Evolutionary conservation across 1,139 yeast genomes (phyloP), one percentile per base, ranked within the genome.

Genomic region (Blastobotrys aristatus): DNA sequence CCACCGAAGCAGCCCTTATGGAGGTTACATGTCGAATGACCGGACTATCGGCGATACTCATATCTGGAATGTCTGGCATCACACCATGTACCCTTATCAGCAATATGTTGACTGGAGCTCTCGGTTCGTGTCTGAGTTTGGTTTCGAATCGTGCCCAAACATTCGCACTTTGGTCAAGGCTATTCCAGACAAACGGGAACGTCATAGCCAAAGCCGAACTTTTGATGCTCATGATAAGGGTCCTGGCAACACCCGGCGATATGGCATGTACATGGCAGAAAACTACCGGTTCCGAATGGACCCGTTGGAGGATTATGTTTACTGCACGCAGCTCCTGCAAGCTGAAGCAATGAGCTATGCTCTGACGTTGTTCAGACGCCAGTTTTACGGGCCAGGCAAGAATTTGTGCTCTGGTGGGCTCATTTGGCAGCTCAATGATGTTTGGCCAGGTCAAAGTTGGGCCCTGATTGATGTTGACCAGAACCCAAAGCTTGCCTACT

Each of bases 1-100:
- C 51, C 71, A 68, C 45, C 65, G 63, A 11, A 73, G 76, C 4
- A 70, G 74, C 13, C 78, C 78, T 0, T 73, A 67, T 58, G 70
- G 74, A 2, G 73, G 73, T 3, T 50, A 55, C 17, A 56, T 52
- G 7, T 60, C 75, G n/a, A 55, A 62, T 7, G 74, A 71, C 52
- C 57, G 60, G 13, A 67, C 69, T 0, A 55, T 66, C 20, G 78
- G 78, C 1, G 78, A 74, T 54, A 57, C 71, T n/a, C 78, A 74
- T 54, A 75, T 72, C 53, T 74, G 78, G 78, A 69, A 73, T 50
- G 74, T 74, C 3, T 73, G 77, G 77, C 77, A 74, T 49, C 76
- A 76, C 2, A 53, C 58, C 10, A 73, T 71, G 61, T 72, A 68
- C 43, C 66, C 65, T 44, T 74, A 73, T 51, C 78, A 74, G 51